phyloP scores from a whole-genome alignment of 768 basidiomycete genomes.

The Leccinum olivaceopallidum region DNA sequence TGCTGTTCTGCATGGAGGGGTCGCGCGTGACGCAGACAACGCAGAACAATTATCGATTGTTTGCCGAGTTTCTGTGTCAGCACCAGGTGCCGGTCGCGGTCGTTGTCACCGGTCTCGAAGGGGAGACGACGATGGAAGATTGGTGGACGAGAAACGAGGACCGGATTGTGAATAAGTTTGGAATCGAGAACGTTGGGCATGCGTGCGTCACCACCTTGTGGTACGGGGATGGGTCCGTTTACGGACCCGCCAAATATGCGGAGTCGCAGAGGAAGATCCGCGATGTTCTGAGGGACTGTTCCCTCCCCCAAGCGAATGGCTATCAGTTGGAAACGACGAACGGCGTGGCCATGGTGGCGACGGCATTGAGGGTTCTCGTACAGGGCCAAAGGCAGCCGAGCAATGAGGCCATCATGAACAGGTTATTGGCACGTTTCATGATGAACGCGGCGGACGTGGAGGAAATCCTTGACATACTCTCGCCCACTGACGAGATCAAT shows the following conservation, averaged over 20 bases:
- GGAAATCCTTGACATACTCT: neutral
- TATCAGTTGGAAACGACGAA: neutral
- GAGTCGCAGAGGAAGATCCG: conserved; percentile 17
- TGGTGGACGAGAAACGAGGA: conserved; percentile 11
- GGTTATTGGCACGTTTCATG: neutral
- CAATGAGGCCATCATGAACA: neutral
- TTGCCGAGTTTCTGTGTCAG: conserved; percentile 37
- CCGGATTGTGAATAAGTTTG: neutral
- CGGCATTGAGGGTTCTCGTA: neutral
- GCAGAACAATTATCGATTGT: conserved; percentile 18
- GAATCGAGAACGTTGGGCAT: conserved; percentile 19
- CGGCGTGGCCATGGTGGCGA: neutral
- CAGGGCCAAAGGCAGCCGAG: neutral
- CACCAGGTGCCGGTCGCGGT: conserved; percentile 36
- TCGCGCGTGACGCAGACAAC: conserved; percentile 24
- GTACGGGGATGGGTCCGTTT: neutral
- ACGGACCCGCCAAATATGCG: conserved; percentile 4
- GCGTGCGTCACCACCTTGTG: conserved; percentile 22
- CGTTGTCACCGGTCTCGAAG: conserved; percentile 32
- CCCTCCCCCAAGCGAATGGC: neutral
- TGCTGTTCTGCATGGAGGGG: conserved; percentile 38
- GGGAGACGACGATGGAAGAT: neutral
- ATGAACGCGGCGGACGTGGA: neutral
- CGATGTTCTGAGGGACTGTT: conserved; percentile 4
- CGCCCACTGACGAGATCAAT: too few relatives aligned